Conservation (phyloP, 768 basidiomycete species). For the Pleurotus pulmonarius region DNA sequence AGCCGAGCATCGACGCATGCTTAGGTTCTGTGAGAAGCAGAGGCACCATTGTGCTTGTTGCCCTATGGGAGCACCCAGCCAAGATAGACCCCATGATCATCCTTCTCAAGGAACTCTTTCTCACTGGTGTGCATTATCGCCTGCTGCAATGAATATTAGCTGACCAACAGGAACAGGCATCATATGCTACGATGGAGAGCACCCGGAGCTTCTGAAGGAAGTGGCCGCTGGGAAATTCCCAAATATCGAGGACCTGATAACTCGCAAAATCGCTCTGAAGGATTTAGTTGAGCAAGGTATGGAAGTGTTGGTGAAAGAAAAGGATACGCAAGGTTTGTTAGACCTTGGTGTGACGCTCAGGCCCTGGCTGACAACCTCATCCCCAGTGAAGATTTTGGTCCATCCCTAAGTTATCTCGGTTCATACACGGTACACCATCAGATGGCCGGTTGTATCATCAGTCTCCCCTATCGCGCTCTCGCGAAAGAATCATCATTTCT, state of each 20-base stretch:
- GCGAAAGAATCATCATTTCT: too few relatives aligned
- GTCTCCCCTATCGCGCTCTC: too few relatives aligned
- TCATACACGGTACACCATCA: neutral
- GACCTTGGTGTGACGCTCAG: neutral
- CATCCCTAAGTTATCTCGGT: conserved; percentile 14
- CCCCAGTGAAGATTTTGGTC: conserved; percentile 35
- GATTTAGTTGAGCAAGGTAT: conserved; percentile 42
- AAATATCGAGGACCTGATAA: conserved; percentile 38
- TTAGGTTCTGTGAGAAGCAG: conserved; percentile 30
- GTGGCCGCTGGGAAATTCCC: conserved; percentile 34
- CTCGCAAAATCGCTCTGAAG: conserved; percentile 34
- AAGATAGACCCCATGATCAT: conserved; percentile 33
- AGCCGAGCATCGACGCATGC: conserved; percentile 31
- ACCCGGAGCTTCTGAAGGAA: conserved; percentile 33
- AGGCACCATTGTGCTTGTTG: conserved; percentile 37
- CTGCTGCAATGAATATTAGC: neutral
- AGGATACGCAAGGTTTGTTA: conserved; percentile 35
- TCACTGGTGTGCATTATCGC: conserved; percentile 27
- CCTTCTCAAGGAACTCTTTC: conserved; percentile 29
- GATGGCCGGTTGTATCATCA: too few relatives aligned
- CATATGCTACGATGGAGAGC: conserved; percentile 35
- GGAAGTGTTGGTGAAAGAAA: conserved; percentile 32
- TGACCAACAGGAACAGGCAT: conserved; percentile 18
- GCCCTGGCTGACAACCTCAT: neutral
- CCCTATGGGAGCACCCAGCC: conserved; percentile 36